These are phyloP conservation scores for Fraxinus ornus DNA, from an alignment of 305 asterid genomes.

Conservation along the genomic window DNA sequence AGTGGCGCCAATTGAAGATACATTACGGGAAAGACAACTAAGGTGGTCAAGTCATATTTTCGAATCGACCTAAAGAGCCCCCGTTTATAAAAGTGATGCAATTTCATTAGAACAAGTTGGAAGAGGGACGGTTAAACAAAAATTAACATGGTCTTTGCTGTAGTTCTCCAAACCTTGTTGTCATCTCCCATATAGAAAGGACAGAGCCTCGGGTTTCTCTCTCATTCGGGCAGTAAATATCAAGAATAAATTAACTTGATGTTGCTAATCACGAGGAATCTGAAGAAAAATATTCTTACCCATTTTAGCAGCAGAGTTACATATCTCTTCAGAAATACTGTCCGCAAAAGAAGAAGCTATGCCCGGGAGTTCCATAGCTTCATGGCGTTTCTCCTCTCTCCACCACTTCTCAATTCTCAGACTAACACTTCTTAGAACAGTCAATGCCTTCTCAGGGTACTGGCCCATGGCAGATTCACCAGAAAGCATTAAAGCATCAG, in stretches of 20 bases:
- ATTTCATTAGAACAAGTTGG: background rate
- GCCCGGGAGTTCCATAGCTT: slow-evolving; percentile 68
- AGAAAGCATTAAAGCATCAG: slow-evolving; percentile 97
- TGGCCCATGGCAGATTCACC: slow-evolving; percentile 99
- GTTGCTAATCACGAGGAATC: background rate
- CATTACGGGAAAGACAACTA: background rate
- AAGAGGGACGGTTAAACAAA: background rate
- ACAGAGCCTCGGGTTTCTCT: background rate
- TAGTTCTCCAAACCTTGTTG: background rate
- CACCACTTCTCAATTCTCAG: slow-evolving; percentile 98
- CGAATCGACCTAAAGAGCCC: background rate
- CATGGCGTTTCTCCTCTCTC: slow-evolving; percentile 89
- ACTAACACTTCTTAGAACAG: slow-evolving; percentile 91
- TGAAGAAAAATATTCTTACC: slow-evolving; percentile 56
- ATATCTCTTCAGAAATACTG: slow-evolving; percentile 92
- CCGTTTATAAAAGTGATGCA: background rate
- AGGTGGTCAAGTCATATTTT: background rate
- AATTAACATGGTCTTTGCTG: background rate
- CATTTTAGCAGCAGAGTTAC: slow-evolving; percentile 98
- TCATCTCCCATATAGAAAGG: background rate
- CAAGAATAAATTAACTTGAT: background rate
- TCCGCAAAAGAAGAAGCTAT: slow-evolving; percentile 84
- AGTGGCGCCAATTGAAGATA: background rate
- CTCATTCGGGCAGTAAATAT: background rate
- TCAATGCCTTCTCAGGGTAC: slow-evolving; percentile 93